phyloP scores from a whole-genome alignment of 2,329 filamentous ascomycete genomes.

The Metarhizium anisopliae region DNA sequence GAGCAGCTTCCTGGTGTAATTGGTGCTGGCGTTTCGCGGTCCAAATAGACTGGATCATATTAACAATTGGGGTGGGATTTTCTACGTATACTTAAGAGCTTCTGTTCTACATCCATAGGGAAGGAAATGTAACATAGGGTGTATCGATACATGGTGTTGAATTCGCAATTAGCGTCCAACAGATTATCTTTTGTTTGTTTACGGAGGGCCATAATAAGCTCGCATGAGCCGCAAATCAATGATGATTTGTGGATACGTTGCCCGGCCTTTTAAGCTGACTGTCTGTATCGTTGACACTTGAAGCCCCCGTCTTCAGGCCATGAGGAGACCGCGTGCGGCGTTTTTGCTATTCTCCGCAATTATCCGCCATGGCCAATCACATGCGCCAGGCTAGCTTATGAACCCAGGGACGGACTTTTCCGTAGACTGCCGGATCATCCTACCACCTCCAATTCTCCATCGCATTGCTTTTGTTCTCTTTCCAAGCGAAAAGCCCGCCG shows the following conservation, averaged over 20 bases:
- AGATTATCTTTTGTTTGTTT: background rate
- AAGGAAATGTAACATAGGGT: constrained; percentile 7
- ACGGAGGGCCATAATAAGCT: background rate
- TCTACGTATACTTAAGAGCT: constrained; percentile 8
- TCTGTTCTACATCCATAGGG: background rate
- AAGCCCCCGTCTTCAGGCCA: background rate
- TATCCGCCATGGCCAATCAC: constrained; percentile 6
- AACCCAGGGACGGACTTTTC: constrained; percentile 10
- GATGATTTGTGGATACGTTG: too few relatives aligned
- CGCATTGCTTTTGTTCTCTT: background rate
- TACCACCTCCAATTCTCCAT: background rate
- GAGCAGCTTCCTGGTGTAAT: constrained; percentile 89
- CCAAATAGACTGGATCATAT: constrained; percentile 36
- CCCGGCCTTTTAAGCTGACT: background rate
- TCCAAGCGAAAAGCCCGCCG: constrained; percentile 10
- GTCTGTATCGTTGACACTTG: too few relatives aligned
- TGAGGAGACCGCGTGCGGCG: background rate
- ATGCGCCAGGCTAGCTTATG: background rate
- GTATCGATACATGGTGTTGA: constrained; percentile 6
- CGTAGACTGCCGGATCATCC: constrained; percentile 1
- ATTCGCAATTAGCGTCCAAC: background rate
- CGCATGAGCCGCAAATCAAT: background rate
- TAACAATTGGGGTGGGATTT: background rate
- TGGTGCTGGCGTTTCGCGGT: constrained; percentile 80
- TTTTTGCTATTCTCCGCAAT: constrained; percentile 4